These are phyloP conservation scores for Cryphonectria radicalis DNA, from an alignment of 2,329 filamentous ascomycete genomes.

Conservation along the genomic window DNA sequence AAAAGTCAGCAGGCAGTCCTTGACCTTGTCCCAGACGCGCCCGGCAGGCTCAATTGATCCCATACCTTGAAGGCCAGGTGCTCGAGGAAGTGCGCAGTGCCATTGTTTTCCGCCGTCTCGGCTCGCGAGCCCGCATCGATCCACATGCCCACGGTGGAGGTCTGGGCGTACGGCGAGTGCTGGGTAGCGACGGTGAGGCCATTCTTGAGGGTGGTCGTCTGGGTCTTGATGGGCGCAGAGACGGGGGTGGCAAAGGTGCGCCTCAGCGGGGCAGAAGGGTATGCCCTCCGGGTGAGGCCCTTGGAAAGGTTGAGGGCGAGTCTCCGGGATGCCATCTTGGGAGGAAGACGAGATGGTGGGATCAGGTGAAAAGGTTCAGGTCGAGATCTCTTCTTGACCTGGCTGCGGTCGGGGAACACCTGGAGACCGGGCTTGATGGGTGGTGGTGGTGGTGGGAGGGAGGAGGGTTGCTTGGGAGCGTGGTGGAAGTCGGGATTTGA, in stretches of 20 bases:
- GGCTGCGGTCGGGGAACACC: constrained; percentile 16
- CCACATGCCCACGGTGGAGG: constrained; percentile 97
- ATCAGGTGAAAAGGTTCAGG: constrained; percentile 19
- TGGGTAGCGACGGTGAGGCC: constrained; percentile 98
- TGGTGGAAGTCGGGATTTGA: constrained; percentile 20
- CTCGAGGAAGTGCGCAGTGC: constrained; percentile 99
- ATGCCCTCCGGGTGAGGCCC: constrained; percentile 82
- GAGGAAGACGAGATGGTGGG: constrained; percentile 40
- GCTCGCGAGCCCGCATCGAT: constrained; percentile 98
- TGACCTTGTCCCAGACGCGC: constrained; percentile 7
- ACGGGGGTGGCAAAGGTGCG: constrained; percentile 91
- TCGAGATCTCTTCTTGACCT: constrained; percentile 11
- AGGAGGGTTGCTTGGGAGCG: constrained; percentile 6
- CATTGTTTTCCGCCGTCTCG: constrained; percentile 98
- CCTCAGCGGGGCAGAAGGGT: constrained; percentile 78
- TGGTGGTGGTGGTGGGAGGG: constrained; percentile 4
- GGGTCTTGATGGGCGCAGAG: constrained; percentile 72
- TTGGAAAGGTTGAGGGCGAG: constrained; percentile 93
- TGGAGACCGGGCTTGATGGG: constrained; percentile 17
- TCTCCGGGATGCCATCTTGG: constrained; percentile 90
- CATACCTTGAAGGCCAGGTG: constrained; percentile 98
- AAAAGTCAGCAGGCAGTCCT: constrained; percentile 7
- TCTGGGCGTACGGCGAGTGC: constrained; percentile 97
- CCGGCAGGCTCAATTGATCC: constrained; percentile 18
- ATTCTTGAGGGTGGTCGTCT: constrained; percentile 96